These are phyloP conservation scores for Lycium barbarum DNA, from an alignment of 257 asterid species.

Conservation along the genomic window DNA sequence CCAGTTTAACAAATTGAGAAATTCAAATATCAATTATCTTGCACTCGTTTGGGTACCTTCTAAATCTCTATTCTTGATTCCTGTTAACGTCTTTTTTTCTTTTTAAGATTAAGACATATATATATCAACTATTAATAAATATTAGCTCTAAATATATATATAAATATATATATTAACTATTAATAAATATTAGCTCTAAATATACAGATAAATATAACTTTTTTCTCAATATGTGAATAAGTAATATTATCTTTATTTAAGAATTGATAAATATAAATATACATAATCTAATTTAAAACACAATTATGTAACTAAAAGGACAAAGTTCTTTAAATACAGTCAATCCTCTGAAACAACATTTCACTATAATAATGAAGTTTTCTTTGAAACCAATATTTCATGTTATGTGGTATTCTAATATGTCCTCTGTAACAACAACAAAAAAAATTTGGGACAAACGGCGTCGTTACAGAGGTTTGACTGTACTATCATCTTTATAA, in stretches of 20 bases:
- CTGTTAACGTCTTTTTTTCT: not conserved
- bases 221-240: too few species aligned
- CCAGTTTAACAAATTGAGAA: slow-evolving; percentile 33
- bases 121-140: too few species aligned
- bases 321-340: not conserved
- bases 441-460: too few species aligned
- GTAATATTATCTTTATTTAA: not conserved
- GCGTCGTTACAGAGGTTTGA: too few species aligned
- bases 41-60: not conserved
- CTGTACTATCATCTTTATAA: too few species aligned
- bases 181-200: too few species aligned
- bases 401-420: not conserved
- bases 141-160: too few species aligned
- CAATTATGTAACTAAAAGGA: not conserved
- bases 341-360: not conserved
- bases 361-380: not conserved
- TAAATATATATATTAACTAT: too few species aligned
- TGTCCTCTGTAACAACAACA: not conserved
- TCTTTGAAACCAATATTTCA: not conserved
- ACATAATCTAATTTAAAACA: not conserved
- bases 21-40: slow-evolving; percentile 17
- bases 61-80: not conserved
- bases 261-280: not conserved
- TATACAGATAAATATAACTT: too few species aligned
- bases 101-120: not conserved